These are phyloP conservation scores for Epichloe festucae DNA, from an alignment of 2,329 filamentous ascomycete species.

Conservation along the genomic window DNA sequence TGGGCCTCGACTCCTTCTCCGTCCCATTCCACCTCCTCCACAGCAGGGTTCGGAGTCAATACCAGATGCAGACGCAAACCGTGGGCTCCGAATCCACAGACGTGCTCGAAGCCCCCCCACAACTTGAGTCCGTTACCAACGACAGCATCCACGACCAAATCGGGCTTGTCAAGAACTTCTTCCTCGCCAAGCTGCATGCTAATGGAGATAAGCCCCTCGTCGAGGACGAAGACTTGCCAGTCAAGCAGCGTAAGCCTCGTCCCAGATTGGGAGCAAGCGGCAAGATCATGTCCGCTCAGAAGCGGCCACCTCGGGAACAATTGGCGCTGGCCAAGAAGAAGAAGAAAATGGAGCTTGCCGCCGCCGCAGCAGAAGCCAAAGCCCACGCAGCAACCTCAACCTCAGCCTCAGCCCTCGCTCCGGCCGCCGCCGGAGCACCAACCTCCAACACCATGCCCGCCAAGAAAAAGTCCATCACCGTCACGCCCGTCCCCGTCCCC, in stretches of 20 bases:
- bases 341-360: constrained; percentile 54
- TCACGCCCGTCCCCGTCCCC: constrained; percentile 22
- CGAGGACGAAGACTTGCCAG: constrained; percentile 88
- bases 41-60: constrained; percentile 74
- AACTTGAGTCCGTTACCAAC: constrained; percentile 64
- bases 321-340: constrained; percentile 78
- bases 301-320: constrained; percentile 70
- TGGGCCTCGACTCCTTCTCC: constrained; percentile 74
- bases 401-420: neutral
- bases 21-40: constrained; percentile 92
- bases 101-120: constrained; percentile 57
- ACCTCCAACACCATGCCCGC: constrained; percentile 27
- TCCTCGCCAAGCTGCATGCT: constrained; percentile 75
- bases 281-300: constrained; percentile 77
- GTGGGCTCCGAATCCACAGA: constrained; percentile 44
- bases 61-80: constrained; percentile 61
- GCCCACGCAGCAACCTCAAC: constrained; percentile 14
- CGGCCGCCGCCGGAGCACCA: constrained; percentile 8
- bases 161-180: constrained; percentile 81
- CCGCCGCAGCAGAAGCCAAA: constrained; percentile 37
- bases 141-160: constrained; percentile 71
- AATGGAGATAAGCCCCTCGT: constrained; percentile 69
- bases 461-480: constrained; percentile 38
- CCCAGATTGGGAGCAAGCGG: constrained; percentile 57
- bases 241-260: constrained; percentile 72